Conservation (phyloP, 1,284 basidiomycete species). For the Sporisorium exsertum region DNA sequence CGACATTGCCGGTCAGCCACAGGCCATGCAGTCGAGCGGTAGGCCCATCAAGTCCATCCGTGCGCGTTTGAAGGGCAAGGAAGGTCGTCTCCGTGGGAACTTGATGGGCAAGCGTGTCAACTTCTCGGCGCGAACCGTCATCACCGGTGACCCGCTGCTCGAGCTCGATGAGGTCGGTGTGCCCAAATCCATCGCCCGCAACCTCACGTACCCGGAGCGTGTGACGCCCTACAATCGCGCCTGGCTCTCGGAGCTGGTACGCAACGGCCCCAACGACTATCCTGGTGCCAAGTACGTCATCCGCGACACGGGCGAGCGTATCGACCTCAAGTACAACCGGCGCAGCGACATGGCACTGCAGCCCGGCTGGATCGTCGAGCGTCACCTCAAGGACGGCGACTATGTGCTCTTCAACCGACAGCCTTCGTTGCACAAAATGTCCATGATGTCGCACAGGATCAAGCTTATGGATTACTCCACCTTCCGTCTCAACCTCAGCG, state of each 20-base stretch:
- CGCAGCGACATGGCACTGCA: conserved; percentile 92
- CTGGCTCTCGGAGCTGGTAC: conserved; percentile 93
- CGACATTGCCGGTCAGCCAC: conserved; percentile 97
- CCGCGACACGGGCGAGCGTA: conserved; percentile 96
- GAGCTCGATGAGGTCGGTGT: conserved; percentile 98
- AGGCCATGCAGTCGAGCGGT: conserved; percentile 96
- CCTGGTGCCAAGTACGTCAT: conserved; percentile 98
- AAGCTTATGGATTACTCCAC: conserved; percentile 99
- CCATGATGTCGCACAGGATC: conserved; percentile 99
- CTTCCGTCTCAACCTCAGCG: conserved; percentile 95
- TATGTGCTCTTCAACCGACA: conserved; percentile 98
- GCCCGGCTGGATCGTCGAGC: conserved; percentile 98
- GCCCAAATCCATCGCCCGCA: conserved; percentile 96
- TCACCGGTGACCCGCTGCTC: conserved; percentile 97
- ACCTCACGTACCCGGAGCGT: conserved; percentile 95
- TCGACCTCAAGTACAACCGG: conserved; percentile 91
- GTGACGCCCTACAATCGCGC: conserved; percentile 98
- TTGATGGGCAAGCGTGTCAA: conserved; percentile 99
- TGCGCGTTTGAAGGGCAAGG: conserved; percentile 97
- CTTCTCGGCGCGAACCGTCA: conserved; percentile 98
- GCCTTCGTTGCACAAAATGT: conserved; percentile 99
- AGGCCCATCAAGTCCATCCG: conserved; percentile 98
- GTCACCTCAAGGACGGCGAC: conserved; percentile 92
- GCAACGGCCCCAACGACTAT: conserved; percentile 93
- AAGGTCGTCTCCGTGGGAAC: conserved; percentile 96